These are phyloP conservation scores for Boletus pseudo-olivaceus DNA, from an alignment of 768 basidiomycete genomes.

Conservation along the genomic window DNA sequence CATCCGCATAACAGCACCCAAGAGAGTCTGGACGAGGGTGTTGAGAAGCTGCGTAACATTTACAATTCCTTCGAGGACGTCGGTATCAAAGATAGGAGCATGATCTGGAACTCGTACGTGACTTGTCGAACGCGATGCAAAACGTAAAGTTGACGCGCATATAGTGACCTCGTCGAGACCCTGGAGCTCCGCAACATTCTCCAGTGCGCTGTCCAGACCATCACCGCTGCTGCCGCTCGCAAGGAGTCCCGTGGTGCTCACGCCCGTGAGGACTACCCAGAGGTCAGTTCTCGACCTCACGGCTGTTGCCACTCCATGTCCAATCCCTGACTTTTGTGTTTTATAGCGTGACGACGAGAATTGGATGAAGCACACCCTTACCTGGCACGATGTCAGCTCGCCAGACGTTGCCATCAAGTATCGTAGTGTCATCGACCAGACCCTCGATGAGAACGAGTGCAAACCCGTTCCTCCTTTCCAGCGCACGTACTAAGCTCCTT, in stretches of 20 bases:
- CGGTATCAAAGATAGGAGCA: slow-evolving; percentile 95
- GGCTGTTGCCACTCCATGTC: background rate
- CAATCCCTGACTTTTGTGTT: background rate
- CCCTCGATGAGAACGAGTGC: slow-evolving; percentile 96
- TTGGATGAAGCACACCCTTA: slow-evolving; percentile 96
- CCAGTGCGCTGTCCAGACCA: slow-evolving; percentile 94
- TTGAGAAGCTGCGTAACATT: slow-evolving; percentile 77
- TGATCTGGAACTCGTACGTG: slow-evolving; percentile 99
- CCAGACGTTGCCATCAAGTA: slow-evolving; percentile 90
- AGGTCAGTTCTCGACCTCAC: slow-evolving; percentile 45
- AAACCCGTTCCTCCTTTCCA: slow-evolving; percentile 97
- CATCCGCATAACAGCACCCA: slow-evolving; percentile 61
- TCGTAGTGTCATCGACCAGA: slow-evolving; percentile 78
- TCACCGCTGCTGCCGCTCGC: slow-evolving; percentile 86
- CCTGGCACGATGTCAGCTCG: slow-evolving; percentile 74
- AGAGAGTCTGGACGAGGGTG: slow-evolving; percentile 86
- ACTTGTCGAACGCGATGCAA: background rate
- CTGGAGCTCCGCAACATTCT: slow-evolving; percentile 94
- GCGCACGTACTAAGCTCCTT: slow-evolving; percentile 69
- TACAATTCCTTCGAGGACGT: slow-evolving; percentile 89
- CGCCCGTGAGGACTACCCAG: slow-evolving; percentile 97
- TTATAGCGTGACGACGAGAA: slow-evolving; percentile 81
- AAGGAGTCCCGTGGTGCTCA: slow-evolving; percentile 99
- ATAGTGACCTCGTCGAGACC: slow-evolving; percentile 92
- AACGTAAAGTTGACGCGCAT: slow-evolving; percentile 7